Evolutionary conservation across 2,329 filamentous ascomycete species (phyloP), one percentile per base, ranked within the genome.

Genomic region (Scedosporium minutisporum): DNA sequence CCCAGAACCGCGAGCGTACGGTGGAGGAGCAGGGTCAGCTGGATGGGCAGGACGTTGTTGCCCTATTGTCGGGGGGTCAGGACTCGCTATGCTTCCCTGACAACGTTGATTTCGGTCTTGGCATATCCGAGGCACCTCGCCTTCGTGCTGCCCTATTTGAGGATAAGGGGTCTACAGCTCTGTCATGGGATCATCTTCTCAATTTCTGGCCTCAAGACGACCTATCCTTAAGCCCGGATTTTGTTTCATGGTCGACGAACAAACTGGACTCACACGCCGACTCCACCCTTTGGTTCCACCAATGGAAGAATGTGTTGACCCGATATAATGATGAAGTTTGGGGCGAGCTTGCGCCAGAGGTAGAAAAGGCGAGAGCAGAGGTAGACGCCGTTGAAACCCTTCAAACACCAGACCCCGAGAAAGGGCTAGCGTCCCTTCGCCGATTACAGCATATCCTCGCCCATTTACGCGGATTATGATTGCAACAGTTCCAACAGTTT

Each of bases 281-380:
- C 65, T 66, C 38, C 72, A 77, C 57, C 62, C 66, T 73, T 16
- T 86, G 83, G 82, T 71, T 82, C 12, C 72, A 76, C 42, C 78
- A 84, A 67, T 87, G 84, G 84, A 76, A 77, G 41, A 75, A 77
- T 51, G 82, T 86, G 6, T 74, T 87, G 25, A 79, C 76, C 1
- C 73, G 77, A 41, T 87, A 88, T 66, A 80, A 79, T 0, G 85
- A 89, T 69, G 83, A 88, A 62, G 86, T 90, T 25, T 90, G 87
- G 87, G 87, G 87, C 21, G 84, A 83, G 63, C 71, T 89, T 21
- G 73, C 78, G 33, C 77, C 81, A 3, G 73, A 88, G 41, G 80
- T 86, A 9, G 74, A 77, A 59, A 78, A 83, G 64, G 87, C 87
- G 3, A 76, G 75, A 63, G 72, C 73, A 57, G 87, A 90, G 69